Evolutionary conservation across 2,329 filamentous ascomycete genomes (phyloP).

Genomic region (Apiospora sp.): DNA sequence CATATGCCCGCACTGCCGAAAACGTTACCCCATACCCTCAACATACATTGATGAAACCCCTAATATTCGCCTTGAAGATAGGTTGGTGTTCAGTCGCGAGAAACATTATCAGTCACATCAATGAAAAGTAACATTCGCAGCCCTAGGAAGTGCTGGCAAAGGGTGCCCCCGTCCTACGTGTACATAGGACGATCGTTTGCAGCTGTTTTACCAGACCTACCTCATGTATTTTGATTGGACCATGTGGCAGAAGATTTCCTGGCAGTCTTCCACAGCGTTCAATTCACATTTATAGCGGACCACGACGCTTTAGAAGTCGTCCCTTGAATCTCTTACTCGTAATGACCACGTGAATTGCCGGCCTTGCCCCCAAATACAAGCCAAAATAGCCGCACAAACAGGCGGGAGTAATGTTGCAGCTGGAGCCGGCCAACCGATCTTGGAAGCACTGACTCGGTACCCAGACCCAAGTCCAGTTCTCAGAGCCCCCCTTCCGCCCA

Average conservation of each 20-base stretch:
- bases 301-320: neutral
- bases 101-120: neutral
- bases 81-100: neutral
- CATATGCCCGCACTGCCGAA: neutral
- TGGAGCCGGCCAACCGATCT: neutral
- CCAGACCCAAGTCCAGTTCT: neutral
- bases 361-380: constrained; percentile 10
- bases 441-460: neutral
- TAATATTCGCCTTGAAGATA: neutral
- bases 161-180: neutral
- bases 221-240: neutral
- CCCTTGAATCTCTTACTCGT: neutral
- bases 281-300: constrained; percentile 9
- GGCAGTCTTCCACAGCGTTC: neutral
- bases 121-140: neutral
- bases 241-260: neutral
- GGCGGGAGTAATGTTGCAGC: constrained; percentile 2
- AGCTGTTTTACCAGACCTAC: too few species aligned
- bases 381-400: neutral
- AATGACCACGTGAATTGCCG: constrained; percentile 8
- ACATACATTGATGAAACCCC: neutral
- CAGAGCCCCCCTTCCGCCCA: neutral
- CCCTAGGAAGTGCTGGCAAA: neutral
- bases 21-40: neutral
- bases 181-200: constrained; percentile 1